These are phyloP conservation scores for Plasmodium vivax DNA, from an alignment of 169 alveolate species.

Conservation along the genomic window DNA sequence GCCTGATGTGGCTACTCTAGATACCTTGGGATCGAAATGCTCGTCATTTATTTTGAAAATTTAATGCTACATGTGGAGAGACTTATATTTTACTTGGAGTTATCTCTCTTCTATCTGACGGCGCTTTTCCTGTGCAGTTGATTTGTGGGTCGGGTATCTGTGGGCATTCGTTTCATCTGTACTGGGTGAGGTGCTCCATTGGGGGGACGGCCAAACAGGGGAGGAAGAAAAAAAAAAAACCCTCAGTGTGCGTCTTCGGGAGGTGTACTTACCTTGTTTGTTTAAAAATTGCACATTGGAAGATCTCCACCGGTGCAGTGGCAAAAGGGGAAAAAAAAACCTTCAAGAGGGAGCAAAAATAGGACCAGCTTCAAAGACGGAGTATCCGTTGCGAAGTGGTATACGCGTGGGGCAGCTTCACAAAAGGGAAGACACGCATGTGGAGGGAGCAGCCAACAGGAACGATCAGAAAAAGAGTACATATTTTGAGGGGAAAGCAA, in stretches of 20 bases:
- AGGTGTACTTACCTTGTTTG: neutral
- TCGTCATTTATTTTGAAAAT: neutral
- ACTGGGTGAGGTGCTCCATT: neutral
- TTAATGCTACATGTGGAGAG: conserved; percentile 12
- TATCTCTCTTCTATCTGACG: neutral
- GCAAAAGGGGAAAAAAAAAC: neutral
- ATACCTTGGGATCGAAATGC: neutral
- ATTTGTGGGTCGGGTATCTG: neutral
- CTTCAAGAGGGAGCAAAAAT: neutral
- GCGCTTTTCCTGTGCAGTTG: conserved; percentile 20
- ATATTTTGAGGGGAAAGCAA: neutral
- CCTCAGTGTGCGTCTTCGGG: neutral
- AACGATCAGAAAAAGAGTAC: neutral
- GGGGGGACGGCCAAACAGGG: neutral
- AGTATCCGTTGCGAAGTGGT: neutral
- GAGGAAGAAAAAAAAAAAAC: neutral
- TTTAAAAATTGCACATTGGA: neutral
- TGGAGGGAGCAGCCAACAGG: neutral
- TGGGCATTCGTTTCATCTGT: neutral
- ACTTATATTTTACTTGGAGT: neutral
- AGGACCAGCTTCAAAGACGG: neutral
- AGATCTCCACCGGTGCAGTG: neutral
- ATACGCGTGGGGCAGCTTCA: neutral
- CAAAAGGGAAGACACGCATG: neutral
- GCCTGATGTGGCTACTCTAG: neutral